Evolutionary conservation across 306 rosid genomes (phyloP), one percentile per base, ranked within the genome.

Genomic region (Trichosanthes cucumerina): DNA sequence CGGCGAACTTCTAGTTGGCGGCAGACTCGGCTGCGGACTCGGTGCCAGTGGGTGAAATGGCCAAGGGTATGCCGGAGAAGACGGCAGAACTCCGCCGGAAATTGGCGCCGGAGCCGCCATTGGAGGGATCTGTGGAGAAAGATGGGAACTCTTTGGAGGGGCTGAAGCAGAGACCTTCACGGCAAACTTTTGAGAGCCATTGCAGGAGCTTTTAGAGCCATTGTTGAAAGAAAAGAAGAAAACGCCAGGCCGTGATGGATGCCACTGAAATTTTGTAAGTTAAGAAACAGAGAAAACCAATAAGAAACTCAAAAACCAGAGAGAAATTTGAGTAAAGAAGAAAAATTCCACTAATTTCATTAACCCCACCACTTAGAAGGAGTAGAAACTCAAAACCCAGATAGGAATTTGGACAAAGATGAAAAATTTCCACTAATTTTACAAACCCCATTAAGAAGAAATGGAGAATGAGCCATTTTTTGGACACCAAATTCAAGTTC

Each of bases 171-270:
- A 49, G 2, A 94, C 98, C 81, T 82, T 80, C 66, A 94, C 83
- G 68, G 96, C 95, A n/a, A 89, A 84, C 92, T 89, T 94, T 41
- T 88, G 84, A 43, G 91, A 83, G 62, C 81, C 91, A 80, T 87
- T 82, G 82, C 97, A 92, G 26, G 91, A 77, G 70, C 76, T 87
- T 13, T 76, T 75, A 16, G 95, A 79, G 62, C 88, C 92, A 75
- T 92, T 86, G 86, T 80, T 86, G 97, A 94, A 94, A 75, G 90
- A 50, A 68, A 94, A 94, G 91, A 87, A 92, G 90, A 94, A 94
- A 84, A 84, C 80, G 14, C 98, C 98, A 57, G 80, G 82, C 18
- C 98, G 89, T 46, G 97, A 94, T 82, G 98, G 98, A 83, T 92
- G 90, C 98, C 98, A 94, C 98, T 93, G 34, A 68, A 18, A 2